These are phyloP conservation scores for Apiospora koreana DNA, from an alignment of 2,329 filamentous ascomycete genomes.

Conservation along the genomic window DNA sequence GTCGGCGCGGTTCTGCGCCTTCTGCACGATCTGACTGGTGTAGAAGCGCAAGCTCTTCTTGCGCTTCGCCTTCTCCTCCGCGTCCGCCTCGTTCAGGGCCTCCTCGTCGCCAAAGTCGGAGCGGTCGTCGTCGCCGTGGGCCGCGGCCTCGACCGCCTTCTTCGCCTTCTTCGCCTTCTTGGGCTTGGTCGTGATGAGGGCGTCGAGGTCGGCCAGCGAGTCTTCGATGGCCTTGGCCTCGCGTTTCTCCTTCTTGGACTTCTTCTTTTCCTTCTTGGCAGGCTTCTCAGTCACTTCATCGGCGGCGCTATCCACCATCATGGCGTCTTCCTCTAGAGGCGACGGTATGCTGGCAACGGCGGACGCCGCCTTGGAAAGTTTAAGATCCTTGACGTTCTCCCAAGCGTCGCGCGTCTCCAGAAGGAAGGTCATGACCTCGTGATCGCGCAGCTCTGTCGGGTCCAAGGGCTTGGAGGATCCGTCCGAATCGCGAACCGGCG, in stretches of 20 bases:
- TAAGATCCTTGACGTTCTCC: slow-evolving; percentile 71
- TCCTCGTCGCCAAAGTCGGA: slow-evolving; percentile 96
- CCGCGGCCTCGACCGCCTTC: slow-evolving; percentile 41
- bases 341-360: slow-evolving; percentile 20
- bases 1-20: slow-evolving; percentile 79
- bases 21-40: slow-evolving; percentile 95
- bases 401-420: slow-evolving; percentile 80
- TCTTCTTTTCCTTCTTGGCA: slow-evolving; percentile 33
- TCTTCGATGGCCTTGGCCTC: slow-evolving; percentile 67
- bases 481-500: slow-evolving; percentile 64
- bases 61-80: slow-evolving; percentile 82
- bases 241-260: slow-evolving; percentile 38
- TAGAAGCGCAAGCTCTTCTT: slow-evolving; percentile 97
- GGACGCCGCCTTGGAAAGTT: slow-evolving; percentile 40
- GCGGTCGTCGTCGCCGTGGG: slow-evolving; percentile 52
- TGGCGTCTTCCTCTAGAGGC: slow-evolving; percentile 30
- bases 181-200: slow-evolving; percentile 51
- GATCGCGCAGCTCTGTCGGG: slow-evolving; percentile 80
- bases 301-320: slow-evolving; percentile 36
- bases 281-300: slow-evolving; percentile 23
- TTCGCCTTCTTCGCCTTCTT: slow-evolving; percentile 45
- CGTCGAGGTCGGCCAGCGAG: slow-evolving; percentile 68
- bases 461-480: slow-evolving; percentile 62
- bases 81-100: slow-evolving; percentile 72
- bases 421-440: slow-evolving; percentile 86